Percentiles rank a stretch among this genome's conserved stretches.
These are phyloP conservation scores for Symbiodinium pilosum DNA, from an alignment of 73 alveolate genomes.

Conservation along the genomic window DNA sequence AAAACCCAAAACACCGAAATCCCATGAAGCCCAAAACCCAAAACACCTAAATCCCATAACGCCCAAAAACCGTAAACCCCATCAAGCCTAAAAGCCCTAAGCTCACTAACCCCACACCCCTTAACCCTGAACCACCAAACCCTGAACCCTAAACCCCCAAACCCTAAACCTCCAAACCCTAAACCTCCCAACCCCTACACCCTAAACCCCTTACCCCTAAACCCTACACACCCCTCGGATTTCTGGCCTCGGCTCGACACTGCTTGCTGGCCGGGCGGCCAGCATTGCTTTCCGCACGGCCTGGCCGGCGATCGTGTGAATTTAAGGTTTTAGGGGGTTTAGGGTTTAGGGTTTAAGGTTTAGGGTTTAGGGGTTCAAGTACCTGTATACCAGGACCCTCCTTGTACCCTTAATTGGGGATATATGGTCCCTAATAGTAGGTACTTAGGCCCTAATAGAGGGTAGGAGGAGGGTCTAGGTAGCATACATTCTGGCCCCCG, in stretches of 20 bases:
- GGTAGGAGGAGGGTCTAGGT: background rate
- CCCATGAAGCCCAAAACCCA: no score
- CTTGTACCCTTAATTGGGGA: no score
- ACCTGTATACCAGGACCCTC: no score
- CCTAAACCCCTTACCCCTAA: background rate
- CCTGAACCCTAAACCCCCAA: background rate
- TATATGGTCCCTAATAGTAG: no score
- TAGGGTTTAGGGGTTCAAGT: background rate
- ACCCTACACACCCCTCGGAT: background rate
- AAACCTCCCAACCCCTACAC: background rate
- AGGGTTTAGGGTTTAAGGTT: background rate
- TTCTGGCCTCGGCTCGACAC: slow-evolving; percentile 35
- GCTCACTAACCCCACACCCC: no score
- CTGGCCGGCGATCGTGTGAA: background rate
- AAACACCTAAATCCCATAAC: no score
- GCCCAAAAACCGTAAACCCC: no score
- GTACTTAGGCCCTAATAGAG: no score
- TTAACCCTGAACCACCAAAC: no score
- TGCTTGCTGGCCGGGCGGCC: slow-evolving; percentile 53
- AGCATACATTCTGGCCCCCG: background rate
- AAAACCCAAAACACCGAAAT: no score
- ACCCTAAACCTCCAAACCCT: background rate
- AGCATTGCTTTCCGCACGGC: slow-evolving; percentile 78
- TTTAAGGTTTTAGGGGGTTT: background rate
- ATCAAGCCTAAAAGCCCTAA: no score